Evolutionary conservation across 495 filamentous ascomycete genomes (phyloP).

Genomic region (Annulohypoxylon nitens): DNA sequence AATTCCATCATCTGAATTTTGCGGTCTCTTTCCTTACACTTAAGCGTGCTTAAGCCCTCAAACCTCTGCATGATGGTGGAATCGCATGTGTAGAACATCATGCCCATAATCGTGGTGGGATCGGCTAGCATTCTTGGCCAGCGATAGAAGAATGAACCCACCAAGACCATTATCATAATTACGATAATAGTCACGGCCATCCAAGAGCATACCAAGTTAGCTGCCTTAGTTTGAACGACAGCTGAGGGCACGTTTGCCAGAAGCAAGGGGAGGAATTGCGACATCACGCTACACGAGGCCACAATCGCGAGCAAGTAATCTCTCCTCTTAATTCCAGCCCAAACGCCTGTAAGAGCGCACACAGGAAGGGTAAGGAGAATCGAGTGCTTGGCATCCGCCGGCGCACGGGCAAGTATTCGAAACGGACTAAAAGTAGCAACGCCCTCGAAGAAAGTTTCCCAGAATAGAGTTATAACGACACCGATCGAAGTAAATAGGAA

Average conservation of each 20-base stretch:
- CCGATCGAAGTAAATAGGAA: conserved; percentile 53
- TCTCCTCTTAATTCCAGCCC: background rate
- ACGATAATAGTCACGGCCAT: too few relatives aligned
- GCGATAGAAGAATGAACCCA: too few relatives aligned
- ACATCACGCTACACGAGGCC: conserved; percentile 23
- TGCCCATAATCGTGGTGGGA: too few relatives aligned
- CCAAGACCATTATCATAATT: too few relatives aligned
- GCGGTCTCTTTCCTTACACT: conserved; percentile 9
- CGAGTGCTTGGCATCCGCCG: background rate
- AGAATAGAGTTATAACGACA: conserved; percentile 52
- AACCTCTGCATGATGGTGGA: conserved; percentile 30
- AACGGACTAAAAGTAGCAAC: background rate
- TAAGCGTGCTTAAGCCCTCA: conserved; percentile 30
- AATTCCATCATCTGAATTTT: conserved; percentile 14
- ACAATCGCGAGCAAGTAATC: background rate
- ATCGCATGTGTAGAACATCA: too few relatives aligned
- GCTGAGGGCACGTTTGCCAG: conserved; percentile 10
- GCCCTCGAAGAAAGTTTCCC: conserved; percentile 49
- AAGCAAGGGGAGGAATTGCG: conserved; percentile 51
- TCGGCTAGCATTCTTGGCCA: too few relatives aligned
- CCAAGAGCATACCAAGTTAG: too few relatives aligned
- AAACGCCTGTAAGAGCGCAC: background rate
- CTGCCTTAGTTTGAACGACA: too few relatives aligned
- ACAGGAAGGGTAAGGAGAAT: background rate
- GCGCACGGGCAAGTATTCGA: background rate